Evolutionary conservation across 169 alveolate species (phyloP).

Genomic region (Toxoplasma gondii): DNA sequence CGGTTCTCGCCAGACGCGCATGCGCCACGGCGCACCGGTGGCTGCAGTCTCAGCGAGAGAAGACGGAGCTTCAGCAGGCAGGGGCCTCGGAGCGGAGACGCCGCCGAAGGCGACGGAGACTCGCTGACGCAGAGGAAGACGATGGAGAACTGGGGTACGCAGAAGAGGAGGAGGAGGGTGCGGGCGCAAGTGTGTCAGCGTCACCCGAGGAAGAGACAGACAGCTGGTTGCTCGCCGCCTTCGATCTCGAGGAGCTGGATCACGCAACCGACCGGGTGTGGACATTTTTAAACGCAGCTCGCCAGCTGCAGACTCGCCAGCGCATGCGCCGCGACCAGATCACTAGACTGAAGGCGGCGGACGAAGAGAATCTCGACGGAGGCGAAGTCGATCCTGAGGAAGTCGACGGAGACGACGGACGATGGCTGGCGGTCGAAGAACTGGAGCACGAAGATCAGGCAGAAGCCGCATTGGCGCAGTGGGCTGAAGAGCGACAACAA

Average conservation of each 20-base stretch:
- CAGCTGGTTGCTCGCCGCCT: not conserved
- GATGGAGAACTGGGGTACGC: not conserved
- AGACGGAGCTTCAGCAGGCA: not conserved
- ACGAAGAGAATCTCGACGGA: not conserved
- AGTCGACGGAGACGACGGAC: not conserved
- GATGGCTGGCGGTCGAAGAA: not conserved
- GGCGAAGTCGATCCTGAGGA: not conserved
- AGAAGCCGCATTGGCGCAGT: slow-evolving; percentile 5
- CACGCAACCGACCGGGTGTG: not conserved
- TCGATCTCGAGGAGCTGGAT: not conserved
- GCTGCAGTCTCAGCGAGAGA: not conserved
- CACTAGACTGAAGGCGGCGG: not conserved
- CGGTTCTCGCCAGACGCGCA: not conserved
- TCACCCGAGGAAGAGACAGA: not conserved
- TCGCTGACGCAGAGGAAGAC: not conserved
- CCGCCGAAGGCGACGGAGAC: not conserved
- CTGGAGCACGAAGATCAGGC: not conserved
- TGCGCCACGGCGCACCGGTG: not conserved
- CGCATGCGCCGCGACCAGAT: not conserved
- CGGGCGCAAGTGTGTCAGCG: not conserved
- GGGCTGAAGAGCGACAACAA: slow-evolving; percentile 27
- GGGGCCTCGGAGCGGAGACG: not conserved
- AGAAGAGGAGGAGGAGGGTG: not conserved
- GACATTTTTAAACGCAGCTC: not conserved
- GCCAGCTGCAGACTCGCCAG: slow-evolving; percentile 12